phyloP scores from a whole-genome alignment of 805 yeast genomes.

The Dipodascopsis uninucleata region DNA sequence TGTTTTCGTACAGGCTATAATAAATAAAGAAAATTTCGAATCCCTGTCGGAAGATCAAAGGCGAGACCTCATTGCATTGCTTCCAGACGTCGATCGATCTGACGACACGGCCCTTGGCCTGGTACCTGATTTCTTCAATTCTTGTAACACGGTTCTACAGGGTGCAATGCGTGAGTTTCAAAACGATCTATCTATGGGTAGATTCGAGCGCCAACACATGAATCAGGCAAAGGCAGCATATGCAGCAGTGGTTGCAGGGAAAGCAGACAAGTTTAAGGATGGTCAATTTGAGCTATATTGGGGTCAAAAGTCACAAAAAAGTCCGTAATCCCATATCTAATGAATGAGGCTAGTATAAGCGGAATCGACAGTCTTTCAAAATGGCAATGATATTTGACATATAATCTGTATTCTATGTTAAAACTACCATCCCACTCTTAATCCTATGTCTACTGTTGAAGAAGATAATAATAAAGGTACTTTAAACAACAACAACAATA shows the following conservation, averaged over 20 bases:
- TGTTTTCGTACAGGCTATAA: not conserved
- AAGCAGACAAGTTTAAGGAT: slow-evolving; percentile 5
- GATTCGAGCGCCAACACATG: slow-evolving; percentile 2
- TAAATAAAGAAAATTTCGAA: not conserved
- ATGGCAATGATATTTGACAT: no score
- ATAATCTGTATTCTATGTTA: no score
- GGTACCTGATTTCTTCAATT: slow-evolving; percentile 4
- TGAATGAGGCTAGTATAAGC: no score
- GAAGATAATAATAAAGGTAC: slow-evolving; percentile 2
- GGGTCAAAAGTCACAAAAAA: slow-evolving; percentile 6
- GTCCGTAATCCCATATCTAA: not conserved
- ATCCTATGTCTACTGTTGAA: not conserved
- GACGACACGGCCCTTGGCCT: not conserved
- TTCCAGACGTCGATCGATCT: not conserved
- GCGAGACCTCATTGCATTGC: not conserved
- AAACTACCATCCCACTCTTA: no score
- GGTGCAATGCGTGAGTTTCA: slow-evolving; percentile 7
- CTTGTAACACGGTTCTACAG: not conserved
- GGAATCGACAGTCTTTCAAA: no score
- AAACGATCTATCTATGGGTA: slow-evolving; percentile 3
- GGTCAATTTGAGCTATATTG: slow-evolving; percentile 8
- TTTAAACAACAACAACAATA: not conserved
- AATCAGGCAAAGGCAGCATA: not conserved
- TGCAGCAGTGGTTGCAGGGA: not conserved
- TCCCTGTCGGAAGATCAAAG: not conserved